phyloP scores from a whole-genome alignment of 164 flowering plant species.

The Annona squamosa region DNA sequence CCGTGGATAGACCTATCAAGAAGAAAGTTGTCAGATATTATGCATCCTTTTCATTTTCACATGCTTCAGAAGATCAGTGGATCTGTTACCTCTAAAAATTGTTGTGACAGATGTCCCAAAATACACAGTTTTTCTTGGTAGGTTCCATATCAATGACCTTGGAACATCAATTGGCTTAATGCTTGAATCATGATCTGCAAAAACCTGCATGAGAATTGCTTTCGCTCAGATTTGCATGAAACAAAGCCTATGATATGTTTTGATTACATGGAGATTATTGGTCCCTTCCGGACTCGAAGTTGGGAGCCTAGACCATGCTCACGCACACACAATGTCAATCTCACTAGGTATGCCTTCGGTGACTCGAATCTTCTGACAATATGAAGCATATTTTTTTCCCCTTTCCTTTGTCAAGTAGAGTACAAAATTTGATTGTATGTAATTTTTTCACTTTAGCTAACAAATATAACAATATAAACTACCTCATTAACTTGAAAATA shows the following conservation, averaged over 20 bases:
- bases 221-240: background rate
- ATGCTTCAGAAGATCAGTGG: background rate
- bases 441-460: background rate
- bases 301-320: too few relatives aligned
- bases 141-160: slow-evolving; percentile 70
- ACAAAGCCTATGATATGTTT: background rate
- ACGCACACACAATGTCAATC: too few relatives aligned
- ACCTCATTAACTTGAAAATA: slow-evolving; percentile 99
- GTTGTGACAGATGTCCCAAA: slow-evolving; percentile 78
- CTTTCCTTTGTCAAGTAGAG: too few relatives aligned
- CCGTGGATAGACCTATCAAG: slow-evolving; percentile 25
- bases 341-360: too few relatives aligned
- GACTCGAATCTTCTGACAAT: too few relatives aligned
- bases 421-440: too few relatives aligned
- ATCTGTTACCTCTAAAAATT: slow-evolving; percentile 73
- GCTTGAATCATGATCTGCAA: slow-evolving; percentile 94
- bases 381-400: too few relatives aligned
- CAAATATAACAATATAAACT: background rate
- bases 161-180: slow-evolving; percentile 75
- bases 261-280: background rate
- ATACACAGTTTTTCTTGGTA: slow-evolving; percentile 70
- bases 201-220: slow-evolving; percentile 46
- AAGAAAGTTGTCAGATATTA: background rate
- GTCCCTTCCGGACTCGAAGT: too few relatives aligned
- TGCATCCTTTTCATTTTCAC: background rate